Evolutionary conservation across 768 basidiomycete genomes (phyloP).

Genomic region (Lactifluus subvellereus): DNA sequence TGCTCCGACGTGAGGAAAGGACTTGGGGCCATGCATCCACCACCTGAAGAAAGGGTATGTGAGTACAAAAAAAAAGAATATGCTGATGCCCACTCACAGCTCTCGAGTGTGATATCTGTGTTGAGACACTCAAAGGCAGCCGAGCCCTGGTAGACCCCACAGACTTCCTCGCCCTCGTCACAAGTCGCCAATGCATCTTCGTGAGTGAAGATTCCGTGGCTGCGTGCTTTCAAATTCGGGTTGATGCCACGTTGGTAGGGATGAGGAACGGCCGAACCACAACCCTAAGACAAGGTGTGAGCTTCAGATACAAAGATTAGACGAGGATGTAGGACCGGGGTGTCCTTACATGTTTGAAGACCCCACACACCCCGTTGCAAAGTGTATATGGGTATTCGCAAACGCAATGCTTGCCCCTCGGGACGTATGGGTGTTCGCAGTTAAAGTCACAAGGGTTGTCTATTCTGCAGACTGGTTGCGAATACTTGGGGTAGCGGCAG

Average conservation of each 20-base stretch:
- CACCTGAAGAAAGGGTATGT: conserved; percentile 28
- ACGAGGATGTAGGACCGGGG: conserved; percentile 1
- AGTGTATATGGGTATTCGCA: conserved; percentile 34
- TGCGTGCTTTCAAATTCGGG: conserved; percentile 1
- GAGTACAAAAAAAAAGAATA: neutral
- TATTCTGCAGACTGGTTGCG: conserved; percentile 31
- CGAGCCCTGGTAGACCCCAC: conserved; percentile 35
- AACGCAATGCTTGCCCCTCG: conserved; percentile 32
- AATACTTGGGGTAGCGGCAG: conserved; percentile 34
- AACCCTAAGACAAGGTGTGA: conserved; percentile 31
- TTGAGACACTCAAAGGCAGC: conserved; percentile 39
- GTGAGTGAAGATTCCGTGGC: conserved; percentile 27
- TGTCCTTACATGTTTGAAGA: conserved; percentile 13
- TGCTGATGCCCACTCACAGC: conserved; percentile 32
- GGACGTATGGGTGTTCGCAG: conserved; percentile 31
- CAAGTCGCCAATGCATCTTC: conserved; percentile 32
- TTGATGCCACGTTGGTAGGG: conserved; percentile 16
- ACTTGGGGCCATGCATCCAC: conserved; percentile 37
- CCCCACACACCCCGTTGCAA: conserved; percentile 40
- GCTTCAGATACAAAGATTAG: neutral
- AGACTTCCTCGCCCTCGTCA: conserved; percentile 32
- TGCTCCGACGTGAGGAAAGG: conserved; percentile 25
- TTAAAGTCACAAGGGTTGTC: conserved; percentile 35
- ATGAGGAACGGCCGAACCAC: conserved; percentile 35
- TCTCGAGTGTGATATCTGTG: conserved; percentile 33